Base-by-base conservation (phyloP, 2,329 filamentous ascomycete species). In the Penicillium corylophilum region DNA sequence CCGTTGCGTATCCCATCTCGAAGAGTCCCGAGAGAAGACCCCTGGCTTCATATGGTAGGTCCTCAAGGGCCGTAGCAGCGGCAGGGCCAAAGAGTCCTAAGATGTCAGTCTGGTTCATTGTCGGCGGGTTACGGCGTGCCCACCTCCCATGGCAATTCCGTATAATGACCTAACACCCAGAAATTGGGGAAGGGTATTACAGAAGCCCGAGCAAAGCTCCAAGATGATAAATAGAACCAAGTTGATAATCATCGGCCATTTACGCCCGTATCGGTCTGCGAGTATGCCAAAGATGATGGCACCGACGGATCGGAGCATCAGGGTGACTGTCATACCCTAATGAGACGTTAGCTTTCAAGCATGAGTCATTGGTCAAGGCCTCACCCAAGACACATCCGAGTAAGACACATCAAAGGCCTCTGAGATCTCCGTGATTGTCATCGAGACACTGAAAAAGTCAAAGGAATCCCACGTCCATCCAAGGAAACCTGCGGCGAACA, bases 381-480 rank as follows among this genome's bases (percentile, higher is more conserved):
- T 1, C 24, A 82, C 83, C 82, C 82, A 85, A 13, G 82, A 83
- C 22, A 86, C 83, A 56, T 84, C 80, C 4, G 80, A 77, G 48
- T 80, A 82, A 46, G 77, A 67, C 54, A 75, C 78, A 51, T 69
- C 73, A 59, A 86, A 86, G 1, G 74, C 71, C 47, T 79, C 69
- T 31, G 78, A 73, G 13, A 87, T 72, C 20, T 81, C 74, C 12
- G 72, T 78, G 15, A 84, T 74, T 0, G 82, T 84, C 40, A 87
- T 72, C 1, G 81, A 83, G 23, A 86, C 83, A 41, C 82, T 84
- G 67, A 85, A 84, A 72, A 86, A 87, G 67, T 87, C 84, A 57
- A 86, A 86, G 3, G 83, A 77, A 63, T 86, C 82, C 82, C 81
- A 84, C 1, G 79, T 79, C 81, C 83, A 73, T 4, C 57, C 65